phyloP scores from a whole-genome alignment of 352 stramenopile genomes.

The Peronospora belbahrii region DNA sequence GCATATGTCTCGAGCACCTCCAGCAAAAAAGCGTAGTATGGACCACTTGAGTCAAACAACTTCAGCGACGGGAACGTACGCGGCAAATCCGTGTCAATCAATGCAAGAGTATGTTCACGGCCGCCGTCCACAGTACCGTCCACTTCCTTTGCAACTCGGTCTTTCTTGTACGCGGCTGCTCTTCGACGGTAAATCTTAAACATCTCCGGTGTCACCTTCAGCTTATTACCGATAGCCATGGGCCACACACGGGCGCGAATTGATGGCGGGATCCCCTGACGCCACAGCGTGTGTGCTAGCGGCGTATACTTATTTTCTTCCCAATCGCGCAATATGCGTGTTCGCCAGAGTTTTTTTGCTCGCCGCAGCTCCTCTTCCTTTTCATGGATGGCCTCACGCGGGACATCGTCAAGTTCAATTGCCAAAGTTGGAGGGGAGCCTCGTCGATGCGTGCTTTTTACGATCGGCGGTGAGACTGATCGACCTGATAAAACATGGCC shows the following conservation, averaged over 20 bases:
- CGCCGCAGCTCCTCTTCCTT: slow-evolving; percentile 75
- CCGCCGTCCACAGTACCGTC: slow-evolving; percentile 30
- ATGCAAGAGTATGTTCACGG: slow-evolving; percentile 63
- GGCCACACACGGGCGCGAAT: slow-evolving; percentile 79
- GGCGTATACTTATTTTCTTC: slow-evolving; percentile 66
- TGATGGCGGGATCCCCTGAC: slow-evolving; percentile 74
- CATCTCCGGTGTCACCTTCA: slow-evolving; percentile 84
- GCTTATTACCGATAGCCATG: slow-evolving; percentile 75
- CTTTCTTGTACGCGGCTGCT: slow-evolving; percentile 54
- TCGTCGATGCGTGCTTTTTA: slow-evolving; percentile 13
- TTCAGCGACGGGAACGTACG: slow-evolving; percentile 79
- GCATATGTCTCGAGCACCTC: slow-evolving; percentile 84
- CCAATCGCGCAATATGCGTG: slow-evolving; percentile 69
- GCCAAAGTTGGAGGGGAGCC: slow-evolving; percentile 18
- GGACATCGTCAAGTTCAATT: slow-evolving; percentile 10
- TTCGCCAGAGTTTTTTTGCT: slow-evolving; percentile 80
- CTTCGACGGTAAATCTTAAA: slow-evolving; percentile 76
- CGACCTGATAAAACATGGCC: slow-evolving; percentile 8
- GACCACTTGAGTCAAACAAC: slow-evolving; percentile 65
- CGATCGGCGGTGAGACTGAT: slow-evolving; percentile 3
- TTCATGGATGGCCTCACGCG: slow-evolving; percentile 54
- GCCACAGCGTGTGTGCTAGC: slow-evolving; percentile 69
- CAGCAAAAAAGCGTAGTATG: slow-evolving; percentile 67
- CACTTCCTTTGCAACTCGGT: slow-evolving; percentile 22
- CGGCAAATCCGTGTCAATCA: slow-evolving; percentile 84